Conservation (phyloP, 192 early-diverging fungal species). For the Coemansia sp. region DNA sequence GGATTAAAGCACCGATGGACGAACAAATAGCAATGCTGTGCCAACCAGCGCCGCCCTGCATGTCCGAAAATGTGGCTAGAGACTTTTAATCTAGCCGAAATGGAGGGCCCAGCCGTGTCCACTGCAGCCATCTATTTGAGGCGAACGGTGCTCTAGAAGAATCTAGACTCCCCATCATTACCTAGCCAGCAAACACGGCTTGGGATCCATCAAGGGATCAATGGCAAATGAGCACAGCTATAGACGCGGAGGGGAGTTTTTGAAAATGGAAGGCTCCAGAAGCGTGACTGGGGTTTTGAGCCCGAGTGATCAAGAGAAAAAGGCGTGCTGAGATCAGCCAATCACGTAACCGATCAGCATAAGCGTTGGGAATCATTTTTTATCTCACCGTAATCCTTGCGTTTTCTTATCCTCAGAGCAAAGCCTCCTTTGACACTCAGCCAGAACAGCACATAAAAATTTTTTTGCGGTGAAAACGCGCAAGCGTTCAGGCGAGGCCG, state of each 20-base stretch:
- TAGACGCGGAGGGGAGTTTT: background rate
- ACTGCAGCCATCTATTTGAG: background rate
- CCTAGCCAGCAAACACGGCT: no score
- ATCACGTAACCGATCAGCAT: slow-evolving; percentile 23
- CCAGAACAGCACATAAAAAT: no score
- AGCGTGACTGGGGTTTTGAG: slow-evolving; percentile 4
- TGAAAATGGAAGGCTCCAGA: slow-evolving; percentile 21
- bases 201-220: no score
- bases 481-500: no score
- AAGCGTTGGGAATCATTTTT: background rate
- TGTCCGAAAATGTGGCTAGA: background rate
- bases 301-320: background rate
- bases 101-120: background rate
- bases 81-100: background rate
- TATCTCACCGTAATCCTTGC: slow-evolving; percentile 23
- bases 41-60: background rate
- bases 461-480: no score
- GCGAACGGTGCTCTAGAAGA: no score
- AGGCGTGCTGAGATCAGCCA: slow-evolving; percentile 14
- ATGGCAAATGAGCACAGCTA: no score
- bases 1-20: no score
- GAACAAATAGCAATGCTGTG: background rate
- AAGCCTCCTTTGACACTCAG: no score
- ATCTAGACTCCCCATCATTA: no score
- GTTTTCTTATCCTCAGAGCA: no score